Conservation (phyloP, 345 rosid species). For the Eucalyptus grandis region DNA sequence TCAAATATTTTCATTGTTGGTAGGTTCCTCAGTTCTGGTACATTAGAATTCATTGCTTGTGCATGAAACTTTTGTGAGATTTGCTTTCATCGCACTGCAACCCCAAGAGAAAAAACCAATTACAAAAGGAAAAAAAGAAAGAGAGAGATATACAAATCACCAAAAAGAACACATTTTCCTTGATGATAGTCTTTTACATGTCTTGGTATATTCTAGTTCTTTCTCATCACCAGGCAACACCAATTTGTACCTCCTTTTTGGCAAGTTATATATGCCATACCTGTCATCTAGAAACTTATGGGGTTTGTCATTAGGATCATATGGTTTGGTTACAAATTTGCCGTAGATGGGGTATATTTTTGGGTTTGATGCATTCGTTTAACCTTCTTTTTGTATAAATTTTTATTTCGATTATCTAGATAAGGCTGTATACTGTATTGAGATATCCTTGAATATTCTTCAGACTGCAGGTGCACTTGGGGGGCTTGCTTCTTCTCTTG, state of each 20-base stretch:
- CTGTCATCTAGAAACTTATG: not conserved
- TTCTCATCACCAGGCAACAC: not conserved
- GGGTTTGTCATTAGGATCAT: not conserved
- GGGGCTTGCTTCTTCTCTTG: conserved; percentile 86
- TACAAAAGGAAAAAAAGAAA: no score
- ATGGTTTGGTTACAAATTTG: not conserved
- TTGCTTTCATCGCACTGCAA: not conserved
- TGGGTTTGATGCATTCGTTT: not conserved
- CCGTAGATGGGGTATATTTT: not conserved
- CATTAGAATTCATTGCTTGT: not conserved
- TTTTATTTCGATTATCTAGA: not conserved
- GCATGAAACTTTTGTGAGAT: not conserved
- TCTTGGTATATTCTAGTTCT: not conserved
- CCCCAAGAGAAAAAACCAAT: no score
- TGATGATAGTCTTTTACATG: not conserved
- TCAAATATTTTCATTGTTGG: not conserved
- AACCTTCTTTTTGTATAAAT: not conserved
- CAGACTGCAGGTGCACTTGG: conserved; percentile 97
- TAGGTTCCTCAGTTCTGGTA: not conserved
- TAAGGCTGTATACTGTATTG: not conserved
- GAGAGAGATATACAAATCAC: not conserved
- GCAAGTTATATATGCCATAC: not conserved
- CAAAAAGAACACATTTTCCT: not conserved
- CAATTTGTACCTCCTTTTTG: not conserved
- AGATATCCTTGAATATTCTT: not conserved